phyloP scores from a whole-genome alignment of 176 grass and related monocot species.

The Aegilops umbellulata region DNA sequence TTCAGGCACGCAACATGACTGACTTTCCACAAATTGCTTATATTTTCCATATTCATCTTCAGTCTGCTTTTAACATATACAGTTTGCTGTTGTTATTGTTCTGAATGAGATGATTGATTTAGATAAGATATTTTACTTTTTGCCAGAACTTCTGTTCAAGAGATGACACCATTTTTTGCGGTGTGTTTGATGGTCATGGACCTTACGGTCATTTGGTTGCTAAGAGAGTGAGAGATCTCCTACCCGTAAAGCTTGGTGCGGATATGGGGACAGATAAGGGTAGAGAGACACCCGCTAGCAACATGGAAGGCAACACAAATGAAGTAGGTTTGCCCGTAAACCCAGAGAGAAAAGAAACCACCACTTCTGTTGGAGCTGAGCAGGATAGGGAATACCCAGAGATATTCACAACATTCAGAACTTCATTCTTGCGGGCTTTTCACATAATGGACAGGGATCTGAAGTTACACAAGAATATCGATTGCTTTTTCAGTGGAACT shows the following conservation, averaged over 20 bases:
- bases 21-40: not conserved
- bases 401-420: conserved; percentile 53
- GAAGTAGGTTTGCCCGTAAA: conserved; percentile 31
- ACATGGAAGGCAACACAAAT: conserved; percentile 36
- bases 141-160: conserved; percentile 83
- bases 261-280: conserved; percentile 37
- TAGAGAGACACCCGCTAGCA: conserved; percentile 40
- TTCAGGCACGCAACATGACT: not conserved
- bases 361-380: conserved; percentile 32
- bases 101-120: not conserved
- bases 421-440: conserved; percentile 72
- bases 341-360: conserved; percentile 25
- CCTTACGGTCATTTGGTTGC: conserved; percentile 89
- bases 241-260: conserved; percentile 61
- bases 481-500: conserved; percentile 91
- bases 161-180: conserved; percentile 82
- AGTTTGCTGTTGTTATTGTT: conserved; percentile 1
- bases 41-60: conserved; percentile 8
- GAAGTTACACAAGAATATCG: conserved; percentile 61
- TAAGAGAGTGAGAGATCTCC: conserved; percentile 91
- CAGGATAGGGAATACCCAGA: conserved; percentile 53
- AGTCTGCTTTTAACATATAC: conserved; percentile 22
- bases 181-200: conserved; percentile 96
- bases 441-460: conserved; percentile 85
- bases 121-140: conserved; percentile 23